phyloP scores from a whole-genome alignment of 2,329 filamentous ascomycete genomes.

The Hypoxylon rubiginosum region DNA sequence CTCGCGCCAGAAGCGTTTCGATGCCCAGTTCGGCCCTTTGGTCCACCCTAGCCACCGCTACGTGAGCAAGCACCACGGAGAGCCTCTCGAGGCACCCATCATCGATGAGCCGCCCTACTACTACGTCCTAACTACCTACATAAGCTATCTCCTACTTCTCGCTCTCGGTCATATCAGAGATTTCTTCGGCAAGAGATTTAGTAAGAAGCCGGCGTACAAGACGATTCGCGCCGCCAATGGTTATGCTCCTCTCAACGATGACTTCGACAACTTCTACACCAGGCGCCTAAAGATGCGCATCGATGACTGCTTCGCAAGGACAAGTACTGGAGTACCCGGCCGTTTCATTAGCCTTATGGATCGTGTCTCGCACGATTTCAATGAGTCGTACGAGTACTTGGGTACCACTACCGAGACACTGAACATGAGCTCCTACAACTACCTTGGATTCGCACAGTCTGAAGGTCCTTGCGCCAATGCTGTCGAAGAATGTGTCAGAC shows the following conservation, averaged over 20 bases:
- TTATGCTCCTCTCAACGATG: conserved; percentile 94
- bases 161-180: conserved; percentile 95
- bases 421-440: conserved; percentile 99
- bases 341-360: conserved; percentile 94
- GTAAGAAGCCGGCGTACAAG: conserved; percentile 83
- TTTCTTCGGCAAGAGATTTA: conserved; percentile 97
- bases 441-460: conserved; percentile 97
- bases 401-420: conserved; percentile 94
- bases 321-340: conserved; percentile 92
- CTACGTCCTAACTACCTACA: conserved; percentile 96
- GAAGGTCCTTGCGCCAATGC: conserved; percentile 96
- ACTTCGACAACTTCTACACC: conserved; percentile 99
- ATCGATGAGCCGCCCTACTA: conserved; percentile 98
- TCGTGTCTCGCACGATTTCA: conserved; percentile 91
- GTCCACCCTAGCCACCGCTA: conserved; percentile 86
- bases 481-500: conserved; percentile 86
- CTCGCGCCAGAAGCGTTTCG: conserved; percentile 78
- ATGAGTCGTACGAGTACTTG: conserved; percentile 88
- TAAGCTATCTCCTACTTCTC: conserved; percentile 97
- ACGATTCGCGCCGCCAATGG: conserved; percentile 87
- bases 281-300: conserved; percentile 92
- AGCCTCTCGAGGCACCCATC: conserved; percentile 82
- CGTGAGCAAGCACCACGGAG: conserved; percentile 87
- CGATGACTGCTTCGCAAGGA: conserved; percentile 95
- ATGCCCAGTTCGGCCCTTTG: conserved; percentile 93